These are phyloP conservation scores for Podaxis mareebaensis DNA, from an alignment of 768 basidiomycete species.

Conservation along the genomic window DNA sequence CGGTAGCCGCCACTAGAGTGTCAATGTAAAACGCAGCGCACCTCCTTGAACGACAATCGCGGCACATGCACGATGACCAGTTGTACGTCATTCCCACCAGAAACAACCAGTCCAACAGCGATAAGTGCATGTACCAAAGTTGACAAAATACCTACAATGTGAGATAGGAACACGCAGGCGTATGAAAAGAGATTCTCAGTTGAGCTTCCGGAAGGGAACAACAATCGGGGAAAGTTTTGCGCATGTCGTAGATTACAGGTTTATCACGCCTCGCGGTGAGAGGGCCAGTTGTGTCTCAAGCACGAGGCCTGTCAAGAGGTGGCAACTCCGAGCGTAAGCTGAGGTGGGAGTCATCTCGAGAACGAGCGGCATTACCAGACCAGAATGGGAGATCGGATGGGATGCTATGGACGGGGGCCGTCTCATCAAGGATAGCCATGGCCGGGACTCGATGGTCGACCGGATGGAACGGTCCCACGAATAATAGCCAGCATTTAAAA, in stretches of 20 bases:
- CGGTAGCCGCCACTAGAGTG: background rate
- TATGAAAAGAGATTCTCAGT: background rate
- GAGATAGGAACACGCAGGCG: conserved; percentile 12
- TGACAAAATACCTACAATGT: conserved; percentile 5
- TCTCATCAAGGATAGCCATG: background rate
- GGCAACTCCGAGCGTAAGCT: background rate
- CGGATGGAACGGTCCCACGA: background rate
- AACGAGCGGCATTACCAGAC: background rate
- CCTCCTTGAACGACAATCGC: background rate
- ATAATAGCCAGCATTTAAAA: background rate
- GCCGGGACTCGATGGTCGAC: background rate
- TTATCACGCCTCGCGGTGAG: conserved; percentile 6
- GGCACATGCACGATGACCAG: background rate
- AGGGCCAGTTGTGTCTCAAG: conserved; percentile 8
- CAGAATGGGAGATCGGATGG: background rate
- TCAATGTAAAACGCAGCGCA: background rate
- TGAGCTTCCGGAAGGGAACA: conserved; percentile 12
- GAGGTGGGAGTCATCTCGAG: background rate
- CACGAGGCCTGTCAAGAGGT: conserved; percentile 17
- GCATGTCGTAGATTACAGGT: conserved; percentile 10
- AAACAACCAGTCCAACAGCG: background rate
- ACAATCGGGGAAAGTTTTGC: conserved; percentile 6
- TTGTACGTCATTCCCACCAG: conserved; percentile 13
- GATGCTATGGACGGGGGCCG: background rate
- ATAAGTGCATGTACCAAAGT: background rate